A percentile compares a stretch with the other conserved stretches of the same genome.
These are phyloP conservation scores for Trichoderma harzianum DNA, from an alignment of 2,329 filamentous ascomycete genomes.

Conservation along the genomic window DNA sequence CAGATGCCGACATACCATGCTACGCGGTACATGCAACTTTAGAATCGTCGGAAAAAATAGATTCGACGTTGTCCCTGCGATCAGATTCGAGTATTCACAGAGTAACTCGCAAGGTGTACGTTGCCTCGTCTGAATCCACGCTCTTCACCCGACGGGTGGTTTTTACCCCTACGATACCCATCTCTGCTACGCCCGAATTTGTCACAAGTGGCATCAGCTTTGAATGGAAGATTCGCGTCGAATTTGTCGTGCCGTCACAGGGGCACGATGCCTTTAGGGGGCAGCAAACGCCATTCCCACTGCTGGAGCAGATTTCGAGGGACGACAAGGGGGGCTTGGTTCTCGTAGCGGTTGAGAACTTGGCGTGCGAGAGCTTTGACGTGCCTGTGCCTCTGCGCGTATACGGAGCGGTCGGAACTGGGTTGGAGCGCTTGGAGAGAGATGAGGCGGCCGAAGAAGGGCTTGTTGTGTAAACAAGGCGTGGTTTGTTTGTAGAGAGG, in stretches of 20 bases:
- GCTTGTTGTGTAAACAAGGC: slow-evolving; percentile 33
- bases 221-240: slow-evolving; percentile 84
- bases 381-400: slow-evolving; percentile 80
- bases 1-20: slow-evolving; percentile 70
- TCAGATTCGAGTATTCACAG: slow-evolving; percentile 82
- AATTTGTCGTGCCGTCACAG: slow-evolving; percentile 79
- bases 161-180: slow-evolving; percentile 80
- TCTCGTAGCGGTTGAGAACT: slow-evolving; percentile 71
- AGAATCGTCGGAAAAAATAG: slow-evolving; percentile 82
- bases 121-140: slow-evolving; percentile 74
- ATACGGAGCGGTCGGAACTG: slow-evolving; percentile 62
- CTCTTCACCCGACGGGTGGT: slow-evolving; percentile 75
- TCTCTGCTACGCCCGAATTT: slow-evolving; percentile 82
- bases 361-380: slow-evolving; percentile 87
- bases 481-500: not conserved
- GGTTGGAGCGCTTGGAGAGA: slow-evolving; percentile 53
- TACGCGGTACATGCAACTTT: slow-evolving; percentile 82
- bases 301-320: slow-evolving; percentile 75
- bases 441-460: slow-evolving; percentile 52
- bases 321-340: slow-evolving; percentile 75
- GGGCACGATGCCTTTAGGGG: slow-evolving; percentile 25
- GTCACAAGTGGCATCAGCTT: slow-evolving; percentile 83
- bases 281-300: slow-evolving; percentile 34
- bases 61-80: slow-evolving; percentile 74
- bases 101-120: slow-evolving; percentile 79